Conservation (phyloP, 2,329 filamentous ascomycete genomes). For the Colletotrichum endophyticum region DNA sequence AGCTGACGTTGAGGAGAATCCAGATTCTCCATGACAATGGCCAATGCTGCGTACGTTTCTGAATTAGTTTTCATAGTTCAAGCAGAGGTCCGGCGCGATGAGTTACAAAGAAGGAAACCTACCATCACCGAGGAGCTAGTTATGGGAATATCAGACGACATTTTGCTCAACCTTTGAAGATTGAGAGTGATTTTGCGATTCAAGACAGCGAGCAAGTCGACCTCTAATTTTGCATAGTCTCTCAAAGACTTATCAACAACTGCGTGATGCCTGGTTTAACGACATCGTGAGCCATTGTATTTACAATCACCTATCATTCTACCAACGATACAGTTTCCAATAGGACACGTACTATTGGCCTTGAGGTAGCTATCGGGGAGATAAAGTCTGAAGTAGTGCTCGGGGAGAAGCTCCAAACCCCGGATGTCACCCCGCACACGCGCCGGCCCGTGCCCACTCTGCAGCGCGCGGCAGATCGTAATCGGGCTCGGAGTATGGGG, state of each 20-base stretch:
- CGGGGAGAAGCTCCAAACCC: constrained; percentile 9
- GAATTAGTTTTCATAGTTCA: neutral
- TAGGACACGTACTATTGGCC: neutral
- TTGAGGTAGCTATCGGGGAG: neutral
- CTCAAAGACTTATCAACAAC: neutral
- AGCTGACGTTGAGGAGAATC: constrained; percentile 23
- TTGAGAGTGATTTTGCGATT: neutral
- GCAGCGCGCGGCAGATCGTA: neutral
- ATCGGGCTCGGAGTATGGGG: neutral
- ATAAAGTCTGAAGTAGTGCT: neutral
- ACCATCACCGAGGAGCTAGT: neutral
- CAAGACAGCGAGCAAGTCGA: neutral
- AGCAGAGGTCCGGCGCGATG: neutral
- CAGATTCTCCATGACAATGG: constrained; percentile 21
- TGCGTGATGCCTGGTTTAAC: neutral
- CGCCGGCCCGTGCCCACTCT: neutral
- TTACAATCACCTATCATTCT: neutral
- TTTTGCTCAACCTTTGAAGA: neutral
- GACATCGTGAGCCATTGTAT: neutral
- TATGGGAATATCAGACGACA: neutral
- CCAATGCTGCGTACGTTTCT: constrained; percentile 10
- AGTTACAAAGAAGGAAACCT: neutral
- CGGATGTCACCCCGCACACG: neutral
- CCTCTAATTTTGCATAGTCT: neutral
- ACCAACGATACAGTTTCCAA: neutral